Evolutionary conservation across 805 yeast species (phyloP).

Genomic region (Candida michaelii): DNA sequence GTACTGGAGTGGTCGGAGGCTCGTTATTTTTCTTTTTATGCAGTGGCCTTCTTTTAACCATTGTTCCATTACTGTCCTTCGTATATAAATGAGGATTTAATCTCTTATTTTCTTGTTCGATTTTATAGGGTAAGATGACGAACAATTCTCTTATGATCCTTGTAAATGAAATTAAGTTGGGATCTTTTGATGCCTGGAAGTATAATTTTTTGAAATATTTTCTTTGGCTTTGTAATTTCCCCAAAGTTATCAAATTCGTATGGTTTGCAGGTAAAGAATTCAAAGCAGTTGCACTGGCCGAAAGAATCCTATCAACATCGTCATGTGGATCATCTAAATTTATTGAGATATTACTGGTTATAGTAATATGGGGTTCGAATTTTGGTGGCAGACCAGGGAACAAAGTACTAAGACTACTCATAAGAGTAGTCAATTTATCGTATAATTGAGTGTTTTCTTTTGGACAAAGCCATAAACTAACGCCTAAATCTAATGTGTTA

Average conservation of each 20-base stretch:
- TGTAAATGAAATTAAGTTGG: constrained; percentile 53
- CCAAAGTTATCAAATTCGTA: constrained; percentile 39
- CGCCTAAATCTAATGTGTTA: constrained; percentile 14
- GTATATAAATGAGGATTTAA: constrained; percentile 41
- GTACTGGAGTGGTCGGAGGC: constrained; percentile 10
- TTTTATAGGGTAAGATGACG: constrained; percentile 44
- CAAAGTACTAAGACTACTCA: constrained; percentile 65
- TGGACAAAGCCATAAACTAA: constrained; percentile 78
- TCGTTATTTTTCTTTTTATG: constrained; percentile 17
- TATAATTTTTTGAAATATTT: constrained; percentile 54
- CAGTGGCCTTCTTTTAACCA: constrained; percentile 26
- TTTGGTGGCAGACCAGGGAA: constrained; percentile 65
- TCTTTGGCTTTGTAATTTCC: constrained; percentile 48
- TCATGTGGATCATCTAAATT: constrained; percentile 42
- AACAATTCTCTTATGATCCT: constrained; percentile 57
- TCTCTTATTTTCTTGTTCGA: constrained; percentile 34
- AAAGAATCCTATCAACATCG: constrained; percentile 59
- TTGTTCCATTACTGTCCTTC: constrained; percentile 25
- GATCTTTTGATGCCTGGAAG: constrained; percentile 44
- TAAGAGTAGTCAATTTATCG: constrained; percentile 58
- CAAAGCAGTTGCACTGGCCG: constrained; percentile 58
- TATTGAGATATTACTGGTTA: constrained; percentile 60
- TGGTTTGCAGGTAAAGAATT: constrained; percentile 41
- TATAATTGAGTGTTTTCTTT: constrained; percentile 49
- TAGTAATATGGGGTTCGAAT: constrained; percentile 77